Evolutionary conservation across 2,329 filamentous ascomycete genomes (phyloP), one percentile per base, ranked within the genome.

Genomic region (Ceratocystis papillata): DNA sequence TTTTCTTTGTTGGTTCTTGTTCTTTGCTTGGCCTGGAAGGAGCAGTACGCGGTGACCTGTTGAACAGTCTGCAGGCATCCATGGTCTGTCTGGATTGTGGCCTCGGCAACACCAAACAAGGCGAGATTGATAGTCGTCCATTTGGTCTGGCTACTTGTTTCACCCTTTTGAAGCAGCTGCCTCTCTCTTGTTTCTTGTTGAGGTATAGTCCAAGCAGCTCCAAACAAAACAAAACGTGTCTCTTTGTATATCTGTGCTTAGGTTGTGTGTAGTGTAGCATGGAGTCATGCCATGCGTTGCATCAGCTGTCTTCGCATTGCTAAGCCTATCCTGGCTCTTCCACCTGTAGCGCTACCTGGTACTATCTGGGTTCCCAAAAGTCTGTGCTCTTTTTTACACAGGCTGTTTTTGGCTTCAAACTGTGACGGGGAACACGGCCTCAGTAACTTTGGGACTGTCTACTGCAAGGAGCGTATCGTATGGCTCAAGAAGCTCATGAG

Each of bases 361-460:
- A n/a, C 55, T 33, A 59, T 59, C 7, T 59, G 55, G 28, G 37
- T 59, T 59, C 28, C 55, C 33, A 30, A 8, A 59, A 59, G 55
- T 59, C 55, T 37, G 55, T 59, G 55, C 55, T 37, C 28, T 17
- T 2, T 15, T 22, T 25, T 15, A 15, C 22, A 22, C 15, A 6
- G 53, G 7, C 22, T 33, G 22, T 17, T 33, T 57, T 30, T 28
- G 53, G 53, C 22, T 28, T 57, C 53, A 57, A 57, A n/a, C 30
- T 57, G 22, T 30, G 53, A 57, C 48, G 28, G n/a, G 30, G 15
- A 30, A 57, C 22, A 15, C 15, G 22, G 53, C 28, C 53, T 30
- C 30, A 15, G 17, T 33, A 33, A 15, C 22, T 57, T 15, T 2
- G 53, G 53, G 17, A 12, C 37, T 41, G 37, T 41, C 8, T 12